These are phyloP conservation scores for Funneliformis caledonium DNA, from an alignment of 371 early-diverging fungal genomes.

Conservation along the genomic window DNA sequence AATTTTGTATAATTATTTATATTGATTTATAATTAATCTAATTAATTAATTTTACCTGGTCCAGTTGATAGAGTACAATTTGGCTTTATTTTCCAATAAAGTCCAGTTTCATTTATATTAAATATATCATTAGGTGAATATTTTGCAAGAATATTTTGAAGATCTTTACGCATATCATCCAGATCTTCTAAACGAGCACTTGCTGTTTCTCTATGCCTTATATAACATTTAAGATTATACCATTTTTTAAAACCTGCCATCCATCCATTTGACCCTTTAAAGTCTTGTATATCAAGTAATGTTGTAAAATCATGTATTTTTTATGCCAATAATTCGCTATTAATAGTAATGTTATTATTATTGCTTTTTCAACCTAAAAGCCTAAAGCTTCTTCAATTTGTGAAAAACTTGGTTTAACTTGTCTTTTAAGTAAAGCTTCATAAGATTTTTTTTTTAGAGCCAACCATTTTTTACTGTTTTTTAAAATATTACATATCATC, in stretches of 20 bases:
- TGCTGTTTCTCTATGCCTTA: constrained; percentile 3
- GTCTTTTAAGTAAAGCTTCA: too few relatives aligned
- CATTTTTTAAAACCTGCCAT: too few relatives aligned
- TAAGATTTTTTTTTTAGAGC: not conserved
- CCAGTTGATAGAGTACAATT: constrained; percentile 2
- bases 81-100: constrained; percentile 17
- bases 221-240: not conserved
- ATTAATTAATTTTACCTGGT: not conserved
- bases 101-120: constrained; percentile 8
- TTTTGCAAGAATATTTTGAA: constrained; percentile 5
- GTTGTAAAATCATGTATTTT: too few relatives aligned
- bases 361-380: too few relatives aligned
- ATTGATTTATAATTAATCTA: not conserved
- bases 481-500: constrained; percentile 9
- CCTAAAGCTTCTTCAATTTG: too few relatives aligned
- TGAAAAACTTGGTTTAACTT: too few relatives aligned
- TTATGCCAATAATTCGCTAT: too few relatives aligned
- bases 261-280: too few relatives aligned
- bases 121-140: constrained; percentile 10
- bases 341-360: too few relatives aligned
- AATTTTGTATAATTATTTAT: not conserved
- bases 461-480: not conserved
- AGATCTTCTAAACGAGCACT: constrained; percentile 5
- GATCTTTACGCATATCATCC: not conserved
- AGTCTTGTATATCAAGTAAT: too few relatives aligned